phyloP scores from a whole-genome alignment of 2,329 filamentous ascomycete genomes.

The Fusarium azukiicola region DNA sequence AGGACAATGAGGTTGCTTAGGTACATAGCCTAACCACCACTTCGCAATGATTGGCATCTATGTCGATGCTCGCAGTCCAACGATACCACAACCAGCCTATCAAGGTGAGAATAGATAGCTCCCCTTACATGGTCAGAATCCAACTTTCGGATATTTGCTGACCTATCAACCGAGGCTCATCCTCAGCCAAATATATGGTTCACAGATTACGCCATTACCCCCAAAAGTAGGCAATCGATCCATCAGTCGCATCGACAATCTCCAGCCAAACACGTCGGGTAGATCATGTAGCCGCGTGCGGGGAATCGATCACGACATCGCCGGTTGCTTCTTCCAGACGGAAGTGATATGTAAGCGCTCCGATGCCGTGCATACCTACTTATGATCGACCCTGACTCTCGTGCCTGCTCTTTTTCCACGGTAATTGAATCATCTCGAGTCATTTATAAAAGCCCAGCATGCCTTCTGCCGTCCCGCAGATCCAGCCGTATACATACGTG shows the following conservation, averaged over 20 bases:
- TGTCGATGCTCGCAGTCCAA: no score
- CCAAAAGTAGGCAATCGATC: slow-evolving; percentile 8
- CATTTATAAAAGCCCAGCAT: slow-evolving; percentile 44
- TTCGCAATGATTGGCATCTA: no score
- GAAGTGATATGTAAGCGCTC: slow-evolving; percentile 10
- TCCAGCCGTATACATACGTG: slow-evolving; percentile 61
- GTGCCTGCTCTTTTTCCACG: not conserved
- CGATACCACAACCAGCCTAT: not conserved
- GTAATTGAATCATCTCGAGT: not conserved
- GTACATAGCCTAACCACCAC: no score
- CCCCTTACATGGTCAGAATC: not conserved
- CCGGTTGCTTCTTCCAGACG: slow-evolving; percentile 27
- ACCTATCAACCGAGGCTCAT: not conserved
- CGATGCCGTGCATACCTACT: not conserved
- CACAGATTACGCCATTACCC: slow-evolving; percentile 18
- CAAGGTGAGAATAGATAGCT: not conserved
- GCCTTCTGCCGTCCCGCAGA: slow-evolving; percentile 57
- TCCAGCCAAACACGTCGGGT: not conserved
- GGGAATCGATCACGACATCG: slow-evolving; percentile 27
- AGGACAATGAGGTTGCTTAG: no score
- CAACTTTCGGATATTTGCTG: not conserved
- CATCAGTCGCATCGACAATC: not conserved
- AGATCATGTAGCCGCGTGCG: slow-evolving; percentile 16
- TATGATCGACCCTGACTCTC: not conserved
- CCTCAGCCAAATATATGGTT: not conserved